Base-by-base conservation (phyloP, 225 moss, liverwort and hornwort species). In the Marchantia paleacea region DNA sequence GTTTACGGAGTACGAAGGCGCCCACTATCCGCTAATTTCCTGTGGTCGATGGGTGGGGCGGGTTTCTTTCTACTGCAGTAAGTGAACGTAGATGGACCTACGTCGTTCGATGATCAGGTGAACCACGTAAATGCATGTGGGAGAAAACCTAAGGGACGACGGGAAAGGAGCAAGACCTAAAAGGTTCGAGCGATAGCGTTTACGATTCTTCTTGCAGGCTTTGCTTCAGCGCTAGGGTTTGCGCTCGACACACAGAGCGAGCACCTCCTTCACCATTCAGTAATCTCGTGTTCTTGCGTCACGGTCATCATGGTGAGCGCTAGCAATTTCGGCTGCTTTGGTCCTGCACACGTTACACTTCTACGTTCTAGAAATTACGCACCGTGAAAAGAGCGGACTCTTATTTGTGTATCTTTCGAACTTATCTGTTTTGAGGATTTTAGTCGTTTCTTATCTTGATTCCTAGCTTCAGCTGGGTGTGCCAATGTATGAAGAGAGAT, bases 291-390 rank as follows among this genome's bases (percentile, higher is more conserved):
- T 28, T 28, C 26, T 19, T 30, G 14, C 55, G 74, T 75, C 52
- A 75, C 74, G 74, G 74, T 75, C 74, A 75, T 54, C 12, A 75
- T 75, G 74, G 74, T 75, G 29, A 55, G 74, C 24, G 0, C 4
- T 14, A 50, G 10, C 25, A 2, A 28, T 28, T 10, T 12, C 25
- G 12, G 66, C 26, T 66, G 12, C 11, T 66, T n/a, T 20, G 11
- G 26, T 26, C 39, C 39, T 39, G 66, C 12, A 12, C n/a, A n/a
- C 29, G 28, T 20, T 30, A 4, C 16, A 15, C 4, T 67, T 67
- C 8, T 26, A 30, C 6, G 31, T 39, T 39, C 39, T 39, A 5
- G 18, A 15, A 8, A 16, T 18, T 0, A 47, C 31, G 16, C 13
- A 0, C 20, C 15, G 8, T 70, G 14, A 3, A 26, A 15, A 14